A percentile compares a stretch with the other conserved stretches of the same genome.
These are phyloP conservation scores for Nemania serpens DNA, from an alignment of 2,329 filamentous ascomycete genomes.

Conservation along the genomic window DNA sequence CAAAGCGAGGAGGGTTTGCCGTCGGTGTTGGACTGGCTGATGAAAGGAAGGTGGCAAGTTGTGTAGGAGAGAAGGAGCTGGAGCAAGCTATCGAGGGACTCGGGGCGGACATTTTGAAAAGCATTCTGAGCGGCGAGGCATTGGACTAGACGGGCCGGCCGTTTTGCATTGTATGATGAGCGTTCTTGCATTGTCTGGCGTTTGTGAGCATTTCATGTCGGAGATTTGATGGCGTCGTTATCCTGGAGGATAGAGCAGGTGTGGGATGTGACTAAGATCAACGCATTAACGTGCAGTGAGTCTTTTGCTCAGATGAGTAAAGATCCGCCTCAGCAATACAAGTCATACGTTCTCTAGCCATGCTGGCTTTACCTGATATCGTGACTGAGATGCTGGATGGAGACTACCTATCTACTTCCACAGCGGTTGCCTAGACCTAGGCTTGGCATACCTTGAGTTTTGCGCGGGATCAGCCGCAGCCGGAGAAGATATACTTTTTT, in stretches of 20 bases:
- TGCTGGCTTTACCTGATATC: neutral
- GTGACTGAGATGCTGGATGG: neutral
- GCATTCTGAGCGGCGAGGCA: constrained; percentile 65
- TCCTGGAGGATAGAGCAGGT: neutral
- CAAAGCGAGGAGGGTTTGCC: constrained; percentile 58
- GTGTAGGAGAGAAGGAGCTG: constrained; percentile 79
- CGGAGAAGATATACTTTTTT: no score
- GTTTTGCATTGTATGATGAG: constrained; percentile 13
- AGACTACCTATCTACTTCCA: no score
- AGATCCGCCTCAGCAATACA: neutral
- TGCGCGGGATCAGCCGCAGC: no score
- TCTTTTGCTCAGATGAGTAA: neutral
- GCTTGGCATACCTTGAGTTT: no score
- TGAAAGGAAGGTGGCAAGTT: constrained; percentile 78
- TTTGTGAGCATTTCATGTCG: constrained; percentile 8
- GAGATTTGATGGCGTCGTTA: neutral
- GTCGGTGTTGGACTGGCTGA: constrained; percentile 60
- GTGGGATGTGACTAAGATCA: neutral
- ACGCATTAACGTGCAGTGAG: neutral
- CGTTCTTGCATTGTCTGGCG: constrained; percentile 21
- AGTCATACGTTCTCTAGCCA: neutral
- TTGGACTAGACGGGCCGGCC: constrained; percentile 50
- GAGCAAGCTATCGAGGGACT: constrained; percentile 68
- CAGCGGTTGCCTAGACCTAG: no score
- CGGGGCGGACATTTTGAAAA: constrained; percentile 64